Evolutionary conservation across 345 rosid species (phyloP).

Genomic region (Raphanus raphanistrum): DNA sequence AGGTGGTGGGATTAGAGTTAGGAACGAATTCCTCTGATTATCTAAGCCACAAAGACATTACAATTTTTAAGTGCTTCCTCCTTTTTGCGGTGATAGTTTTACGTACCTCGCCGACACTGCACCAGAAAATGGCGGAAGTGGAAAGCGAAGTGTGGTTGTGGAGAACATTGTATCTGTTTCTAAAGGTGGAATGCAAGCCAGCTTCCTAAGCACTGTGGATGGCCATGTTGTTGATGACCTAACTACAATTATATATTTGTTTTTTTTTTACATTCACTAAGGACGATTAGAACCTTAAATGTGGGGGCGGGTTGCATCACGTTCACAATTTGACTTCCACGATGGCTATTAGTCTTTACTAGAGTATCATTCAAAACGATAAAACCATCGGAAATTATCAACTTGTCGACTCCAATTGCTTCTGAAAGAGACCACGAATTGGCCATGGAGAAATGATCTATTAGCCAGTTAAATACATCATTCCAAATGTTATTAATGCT

Average conservation of each 20-base stretch:
- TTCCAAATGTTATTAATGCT: constrained; percentile 25
- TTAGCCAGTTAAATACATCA: neutral
- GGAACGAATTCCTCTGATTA: neutral
- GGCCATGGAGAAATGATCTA: neutral
- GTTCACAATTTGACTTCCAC: constrained; percentile 13
- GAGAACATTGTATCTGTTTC: neutral
- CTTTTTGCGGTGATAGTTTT: too few species aligned
- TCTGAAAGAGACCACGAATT: neutral
- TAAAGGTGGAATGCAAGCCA: neutral
- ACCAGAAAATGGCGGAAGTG: neutral
- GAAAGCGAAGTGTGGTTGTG: neutral
- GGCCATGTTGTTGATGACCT: neutral
- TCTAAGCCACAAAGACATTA: too few species aligned
- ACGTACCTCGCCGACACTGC: neutral
- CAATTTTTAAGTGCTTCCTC: too few species aligned
- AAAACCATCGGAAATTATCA: neutral
- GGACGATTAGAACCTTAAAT: constrained; percentile 1
- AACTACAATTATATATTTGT: neutral
- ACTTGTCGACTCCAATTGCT: constrained; percentile 13
- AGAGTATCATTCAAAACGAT: neutral
- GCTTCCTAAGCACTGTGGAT: neutral
- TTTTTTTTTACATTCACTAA: neutral
- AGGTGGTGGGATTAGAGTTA: neutral
- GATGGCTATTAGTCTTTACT: neutral
- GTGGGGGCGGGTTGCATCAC: neutral